Evolutionary conservation across 2,329 filamentous ascomycete species (phyloP).

Genomic region (Xylaria sp.): DNA sequence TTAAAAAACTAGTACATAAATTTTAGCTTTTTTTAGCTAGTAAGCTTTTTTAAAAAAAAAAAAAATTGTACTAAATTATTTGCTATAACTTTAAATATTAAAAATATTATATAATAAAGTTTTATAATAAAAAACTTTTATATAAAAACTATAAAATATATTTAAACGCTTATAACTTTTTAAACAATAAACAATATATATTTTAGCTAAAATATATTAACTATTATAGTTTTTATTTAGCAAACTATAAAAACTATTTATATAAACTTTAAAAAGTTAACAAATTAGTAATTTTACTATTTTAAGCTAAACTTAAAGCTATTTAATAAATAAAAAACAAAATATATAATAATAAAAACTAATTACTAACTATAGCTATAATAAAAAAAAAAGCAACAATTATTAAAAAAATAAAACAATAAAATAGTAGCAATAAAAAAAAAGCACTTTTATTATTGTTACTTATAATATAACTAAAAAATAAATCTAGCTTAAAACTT

Average conservation of each 20-base stretch:
- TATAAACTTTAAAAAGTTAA: constrained; percentile 1
- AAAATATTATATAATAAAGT: constrained; percentile 1
- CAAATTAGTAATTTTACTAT: neutral
- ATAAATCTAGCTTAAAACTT: neutral
- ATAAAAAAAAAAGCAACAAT: neutral
- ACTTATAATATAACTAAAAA: neutral
- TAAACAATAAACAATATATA: constrained; percentile 6
- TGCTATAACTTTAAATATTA: neutral
- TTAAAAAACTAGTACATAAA: neutral
- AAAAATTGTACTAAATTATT: neutral
- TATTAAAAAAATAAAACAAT: neutral
- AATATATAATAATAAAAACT: neutral
- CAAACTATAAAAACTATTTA: constrained; percentile 2
- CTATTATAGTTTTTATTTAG: neutral
- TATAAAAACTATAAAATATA: constrained; percentile 3
- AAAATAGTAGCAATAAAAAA: constrained; percentile 1
- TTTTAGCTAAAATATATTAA: neutral
- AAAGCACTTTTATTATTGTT: neutral
- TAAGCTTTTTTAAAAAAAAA: neutral
- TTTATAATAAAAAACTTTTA: neutral
- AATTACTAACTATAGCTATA: neutral
- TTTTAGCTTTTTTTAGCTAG: neutral
- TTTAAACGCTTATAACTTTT: neutral
- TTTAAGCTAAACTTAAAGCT: neutral
- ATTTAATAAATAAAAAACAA: neutral